phyloP scores from a whole-genome alignment of 169 alveolate species.

The Plasmodium gonderi region DNA sequence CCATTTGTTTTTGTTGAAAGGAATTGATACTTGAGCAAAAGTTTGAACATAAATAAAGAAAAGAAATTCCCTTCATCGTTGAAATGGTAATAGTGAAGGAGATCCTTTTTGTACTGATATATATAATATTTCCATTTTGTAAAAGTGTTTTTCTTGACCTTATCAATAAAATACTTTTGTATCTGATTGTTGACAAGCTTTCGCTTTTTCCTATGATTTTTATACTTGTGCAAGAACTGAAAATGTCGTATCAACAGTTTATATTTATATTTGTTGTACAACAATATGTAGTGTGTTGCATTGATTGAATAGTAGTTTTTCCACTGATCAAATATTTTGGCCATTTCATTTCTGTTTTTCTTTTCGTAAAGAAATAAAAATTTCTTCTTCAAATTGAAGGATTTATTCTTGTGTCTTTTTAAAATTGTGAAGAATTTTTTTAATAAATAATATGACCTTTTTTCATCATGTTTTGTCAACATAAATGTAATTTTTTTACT shows the following conservation, averaged over 20 bases:
- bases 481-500: not conserved
- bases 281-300: constrained; percentile 27
- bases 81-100: constrained; percentile 26
- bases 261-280: constrained; percentile 37
- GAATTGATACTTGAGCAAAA: not conserved
- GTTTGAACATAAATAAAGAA: not conserved
- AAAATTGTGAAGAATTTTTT: constrained; percentile 14
- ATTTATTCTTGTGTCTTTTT: constrained; percentile 26
- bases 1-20: not conserved
- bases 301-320: constrained; percentile 18
- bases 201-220: constrained; percentile 3
- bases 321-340: constrained; percentile 18
- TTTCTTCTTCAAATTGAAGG: constrained; percentile 8
- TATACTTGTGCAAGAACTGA: not conserved
- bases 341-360: constrained; percentile 8
- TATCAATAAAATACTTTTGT: not conserved
- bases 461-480: not conserved
- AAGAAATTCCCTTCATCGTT: constrained; percentile 12
- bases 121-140: constrained; percentile 4
- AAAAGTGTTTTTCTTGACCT: not conserved
- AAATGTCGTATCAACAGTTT: constrained; percentile 36
- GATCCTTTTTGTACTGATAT: not conserved
- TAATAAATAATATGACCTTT: not conserved
- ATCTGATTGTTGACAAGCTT: not conserved
- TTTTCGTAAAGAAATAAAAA: constrained; percentile 28